Conservation (phyloP, 164 flowering plant genomes). For the Brasenia schreberi region DNA sequence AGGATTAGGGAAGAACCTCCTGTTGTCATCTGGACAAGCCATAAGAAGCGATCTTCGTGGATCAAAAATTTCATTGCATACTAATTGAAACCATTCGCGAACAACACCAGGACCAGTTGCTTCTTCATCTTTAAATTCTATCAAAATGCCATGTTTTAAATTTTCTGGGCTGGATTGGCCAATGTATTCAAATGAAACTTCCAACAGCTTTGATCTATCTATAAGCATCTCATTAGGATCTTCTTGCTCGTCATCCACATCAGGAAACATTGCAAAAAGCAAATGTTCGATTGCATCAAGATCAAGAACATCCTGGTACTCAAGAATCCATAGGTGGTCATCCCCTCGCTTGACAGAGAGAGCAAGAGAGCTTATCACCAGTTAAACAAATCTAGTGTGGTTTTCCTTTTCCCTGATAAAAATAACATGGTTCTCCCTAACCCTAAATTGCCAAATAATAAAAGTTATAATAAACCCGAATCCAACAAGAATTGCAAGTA, state of each 20-base stretch:
- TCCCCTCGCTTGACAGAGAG: conserved; percentile 39
- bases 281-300: conserved; percentile 73
- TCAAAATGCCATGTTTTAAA: conserved; percentile 52
- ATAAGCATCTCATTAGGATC: conserved; percentile 89
- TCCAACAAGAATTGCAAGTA: too few relatives aligned
- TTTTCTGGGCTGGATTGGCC: conserved; percentile 32
- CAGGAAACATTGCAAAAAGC: conserved; percentile 70
- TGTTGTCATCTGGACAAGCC: conserved; percentile 65
- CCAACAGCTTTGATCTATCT: conserved; percentile 65
- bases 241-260: conserved; percentile 63
- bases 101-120: conserved; percentile 96
- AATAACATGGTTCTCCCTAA: too few relatives aligned
- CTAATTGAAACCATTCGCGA: conserved; percentile 89
- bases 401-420: too few relatives aligned
- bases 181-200: conserved; percentile 78
- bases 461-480: too few relatives aligned
- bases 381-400: too few relatives aligned
- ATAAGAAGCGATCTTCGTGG: conserved; percentile 72
- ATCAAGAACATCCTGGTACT: conserved; percentile 53
- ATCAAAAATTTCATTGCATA: conserved; percentile 71
- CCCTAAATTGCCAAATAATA: too few relatives aligned
- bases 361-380: conserved; percentile 33
- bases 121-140: conserved; percentile 96
- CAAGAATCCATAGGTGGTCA: conserved; percentile 57
- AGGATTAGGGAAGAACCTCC: conserved; percentile 88